Evolutionary conservation across 441 rosid species (phyloP), one percentile per base, ranked within the genome.

Genomic region (Macaranga tanarius): DNA sequence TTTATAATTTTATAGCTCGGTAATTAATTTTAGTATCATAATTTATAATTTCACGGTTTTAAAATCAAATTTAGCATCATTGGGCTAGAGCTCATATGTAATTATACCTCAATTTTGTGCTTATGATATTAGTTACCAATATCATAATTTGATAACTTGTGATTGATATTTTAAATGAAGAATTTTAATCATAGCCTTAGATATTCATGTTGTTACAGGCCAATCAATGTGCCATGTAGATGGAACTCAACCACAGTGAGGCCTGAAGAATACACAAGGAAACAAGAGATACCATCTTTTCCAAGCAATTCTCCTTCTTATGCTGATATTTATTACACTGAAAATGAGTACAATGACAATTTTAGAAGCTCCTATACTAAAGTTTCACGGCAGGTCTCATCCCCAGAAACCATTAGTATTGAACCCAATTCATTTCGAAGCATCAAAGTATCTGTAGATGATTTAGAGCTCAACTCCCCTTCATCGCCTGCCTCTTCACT

Each of bases 401-500:
- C 98, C 10, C 97, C 99, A 3, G 97, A 92, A 76, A 84, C 86
- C 4, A 77, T 85, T 62, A 86, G 86, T 74, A 66, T 85, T 7
- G 93, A 91, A 50, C 93, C 89, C 17, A 82, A 73, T 72, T 90
- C 92, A 0, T 83, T 76, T 38, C 71, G 82, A 34, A 89, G 88
- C 54, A 63, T 81, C 58, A 84, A 80, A 50, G 64, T 77, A 16
- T 79, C 84, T 5, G 84, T 71, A 52, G 91, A 92, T 65, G 95
- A 89, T 75, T 73, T 81, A 28, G 93, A 89, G 47, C 84, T 86
- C 34, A 87, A 85, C 77, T 89, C 96, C 22, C 90, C 96, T 10
- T 84, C 93, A 15, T 88, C 97, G 47, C 95, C 92, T 71, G 88
- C 80, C 54, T 92, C 92, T 47, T 86, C 94, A 23, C 86, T 87